phyloP scores from a whole-genome alignment of 2,329 filamentous ascomycete genomes.

The Fusarium sp. region DNA sequence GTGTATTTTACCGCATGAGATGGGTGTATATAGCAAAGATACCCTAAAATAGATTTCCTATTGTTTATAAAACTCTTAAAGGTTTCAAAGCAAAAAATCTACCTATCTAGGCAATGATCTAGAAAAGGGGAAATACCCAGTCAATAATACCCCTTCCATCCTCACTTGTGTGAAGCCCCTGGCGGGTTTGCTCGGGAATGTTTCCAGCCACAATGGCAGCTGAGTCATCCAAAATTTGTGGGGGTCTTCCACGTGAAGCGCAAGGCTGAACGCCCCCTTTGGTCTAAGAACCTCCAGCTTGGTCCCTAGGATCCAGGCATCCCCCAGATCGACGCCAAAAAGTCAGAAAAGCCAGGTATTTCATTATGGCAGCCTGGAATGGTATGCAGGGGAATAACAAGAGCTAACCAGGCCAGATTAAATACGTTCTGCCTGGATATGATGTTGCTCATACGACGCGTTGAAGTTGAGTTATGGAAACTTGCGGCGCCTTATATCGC shows the following conservation, averaged over 20 bases:
- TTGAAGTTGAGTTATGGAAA: background rate
- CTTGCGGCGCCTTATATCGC: conserved; percentile 29
- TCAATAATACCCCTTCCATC: background rate
- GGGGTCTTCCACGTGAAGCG: conserved; percentile 44
- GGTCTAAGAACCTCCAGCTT: conserved; percentile 33
- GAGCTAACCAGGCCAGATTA: background rate
- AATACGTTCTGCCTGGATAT: background rate
- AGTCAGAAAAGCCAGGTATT: background rate
- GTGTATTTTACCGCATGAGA: conserved; percentile 76
- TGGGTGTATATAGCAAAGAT: conserved; percentile 28
- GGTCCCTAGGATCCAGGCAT: background rate
- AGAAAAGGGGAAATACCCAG: background rate
- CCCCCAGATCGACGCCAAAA: background rate
- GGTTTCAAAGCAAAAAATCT: background rate
- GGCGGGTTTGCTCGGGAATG: conserved; percentile 8
- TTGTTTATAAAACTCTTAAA: background rate
- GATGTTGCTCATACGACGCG: conserved; percentile 25
- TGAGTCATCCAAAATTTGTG: conserved; percentile 43
- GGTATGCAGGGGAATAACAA: background rate
- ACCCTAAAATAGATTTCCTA: conserved; percentile 37
- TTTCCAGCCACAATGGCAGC: conserved; percentile 3
- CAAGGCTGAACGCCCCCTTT: conserved; percentile 42
- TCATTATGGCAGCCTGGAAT: background rate
- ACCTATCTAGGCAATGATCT: background rate
- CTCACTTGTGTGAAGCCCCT: background rate